These are phyloP conservation scores for Rhizopogon sp. DNA, from an alignment of 768 basidiomycete genomes.

Conservation along the genomic window DNA sequence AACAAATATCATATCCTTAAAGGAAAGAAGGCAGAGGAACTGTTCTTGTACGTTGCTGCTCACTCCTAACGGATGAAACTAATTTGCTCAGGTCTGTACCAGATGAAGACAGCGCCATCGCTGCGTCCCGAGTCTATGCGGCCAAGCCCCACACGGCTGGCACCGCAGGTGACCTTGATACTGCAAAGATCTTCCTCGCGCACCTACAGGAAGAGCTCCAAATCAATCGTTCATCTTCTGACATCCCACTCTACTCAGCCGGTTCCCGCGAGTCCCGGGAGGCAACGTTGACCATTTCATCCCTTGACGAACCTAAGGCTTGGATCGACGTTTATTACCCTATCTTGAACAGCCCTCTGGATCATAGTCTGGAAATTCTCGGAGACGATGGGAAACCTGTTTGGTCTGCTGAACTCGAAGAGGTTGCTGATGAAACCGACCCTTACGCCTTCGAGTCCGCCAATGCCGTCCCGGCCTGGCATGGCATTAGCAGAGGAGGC, in stretches of 20 bases:
- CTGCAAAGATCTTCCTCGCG: conserved; percentile 50
- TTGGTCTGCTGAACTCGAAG: conserved; percentile 63
- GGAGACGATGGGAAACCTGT: conserved; percentile 41
- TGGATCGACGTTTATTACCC: conserved; percentile 77
- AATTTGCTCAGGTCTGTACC: conserved; percentile 42
- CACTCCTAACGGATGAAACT: not conserved
- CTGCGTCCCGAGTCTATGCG: conserved; percentile 48
- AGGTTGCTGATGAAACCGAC: conserved; percentile 62
- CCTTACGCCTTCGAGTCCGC: conserved; percentile 53
- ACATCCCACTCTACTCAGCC: conserved; percentile 47
- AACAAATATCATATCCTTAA: conserved; percentile 17
- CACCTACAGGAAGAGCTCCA: conserved; percentile 50
- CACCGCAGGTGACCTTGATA: conserved; percentile 46
- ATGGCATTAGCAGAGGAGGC: conserved; percentile 65
- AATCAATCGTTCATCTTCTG: conserved; percentile 22
- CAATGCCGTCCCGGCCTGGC: conserved; percentile 60
- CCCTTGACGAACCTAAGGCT: conserved; percentile 36
- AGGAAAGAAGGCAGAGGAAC: conserved; percentile 35
- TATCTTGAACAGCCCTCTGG: conserved; percentile 62
- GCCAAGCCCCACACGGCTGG: conserved; percentile 60
- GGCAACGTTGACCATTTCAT: conserved; percentile 46
- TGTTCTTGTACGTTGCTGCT: conserved; percentile 36
- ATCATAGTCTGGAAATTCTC: conserved; percentile 50
- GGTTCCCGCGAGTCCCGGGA: conserved; percentile 49
- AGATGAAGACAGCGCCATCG: conserved; percentile 41